Conservation (phyloP, 2,329 filamentous ascomycete species). For the Fusarium brevicatenulatum region DNA sequence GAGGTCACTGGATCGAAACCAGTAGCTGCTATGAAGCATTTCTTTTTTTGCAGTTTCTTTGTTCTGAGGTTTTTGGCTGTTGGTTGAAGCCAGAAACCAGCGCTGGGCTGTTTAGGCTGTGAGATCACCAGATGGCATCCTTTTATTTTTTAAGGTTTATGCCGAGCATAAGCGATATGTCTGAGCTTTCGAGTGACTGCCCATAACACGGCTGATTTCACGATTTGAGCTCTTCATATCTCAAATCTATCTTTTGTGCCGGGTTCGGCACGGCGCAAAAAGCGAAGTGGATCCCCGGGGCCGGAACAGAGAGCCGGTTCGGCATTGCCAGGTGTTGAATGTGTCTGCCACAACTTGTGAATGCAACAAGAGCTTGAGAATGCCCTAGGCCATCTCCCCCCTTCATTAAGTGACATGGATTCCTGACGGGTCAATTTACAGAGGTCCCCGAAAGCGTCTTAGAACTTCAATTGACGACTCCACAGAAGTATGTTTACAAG, state of each 20-base stretch:
- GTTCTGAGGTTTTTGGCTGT: not conserved
- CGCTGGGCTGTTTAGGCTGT: not conserved
- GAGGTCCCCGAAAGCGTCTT: accelerated
- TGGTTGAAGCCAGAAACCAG: not conserved
- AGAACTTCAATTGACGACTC: accelerated
- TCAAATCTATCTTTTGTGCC: not conserved
- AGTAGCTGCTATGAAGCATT: slow-evolving; percentile 22
- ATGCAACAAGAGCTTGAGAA: not conserved
- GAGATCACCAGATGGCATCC: accelerated
- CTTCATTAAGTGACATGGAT: accelerated
- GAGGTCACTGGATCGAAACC: slow-evolving; percentile 28
- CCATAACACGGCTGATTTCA: too few species aligned
- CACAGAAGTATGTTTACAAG: accelerated
- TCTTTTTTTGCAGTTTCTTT: not conserved
- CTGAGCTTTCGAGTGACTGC: accelerated
- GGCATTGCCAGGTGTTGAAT: not conserved
- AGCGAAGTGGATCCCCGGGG: not conserved
- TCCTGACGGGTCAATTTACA: not conserved
- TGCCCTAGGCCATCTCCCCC: accelerated
- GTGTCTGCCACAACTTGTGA: not conserved
- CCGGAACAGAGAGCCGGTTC: not conserved
- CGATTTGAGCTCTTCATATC: not conserved
- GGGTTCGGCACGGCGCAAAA: not conserved
- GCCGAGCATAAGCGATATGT: accelerated
- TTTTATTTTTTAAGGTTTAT: accelerated